These are phyloP conservation scores for Phytopythium cucurbitacearum DNA, from an alignment of 352 stramenopile species.

Conservation along the genomic window DNA sequence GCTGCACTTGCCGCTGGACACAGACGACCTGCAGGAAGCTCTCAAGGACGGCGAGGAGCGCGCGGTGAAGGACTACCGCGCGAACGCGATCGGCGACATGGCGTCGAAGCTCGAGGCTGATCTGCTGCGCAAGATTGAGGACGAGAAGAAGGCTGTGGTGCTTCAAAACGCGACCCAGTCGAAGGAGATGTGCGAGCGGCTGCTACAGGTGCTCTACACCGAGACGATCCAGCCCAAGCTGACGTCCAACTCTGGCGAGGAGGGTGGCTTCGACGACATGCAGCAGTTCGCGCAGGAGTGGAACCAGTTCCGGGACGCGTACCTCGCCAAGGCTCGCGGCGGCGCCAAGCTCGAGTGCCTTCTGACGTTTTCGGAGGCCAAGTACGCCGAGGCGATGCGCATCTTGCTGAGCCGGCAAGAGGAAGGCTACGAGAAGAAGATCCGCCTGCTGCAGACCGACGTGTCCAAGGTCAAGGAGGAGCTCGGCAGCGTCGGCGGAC, in stretches of 20 bases:
- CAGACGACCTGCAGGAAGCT: conserved; percentile 50
- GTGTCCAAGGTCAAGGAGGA: conserved; percentile 80
- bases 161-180: conserved; percentile 52
- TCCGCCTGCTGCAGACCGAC: conserved; percentile 67
- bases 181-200: conserved; percentile 75
- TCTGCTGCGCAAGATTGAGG: conserved; percentile 63
- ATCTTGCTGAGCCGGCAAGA: conserved; percentile 79
- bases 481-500: conserved; percentile 70
- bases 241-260: conserved; percentile 34
- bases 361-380: conserved; percentile 70
- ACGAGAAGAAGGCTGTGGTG: conserved; percentile 43
- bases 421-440: conserved; percentile 84
- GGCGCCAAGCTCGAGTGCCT: conserved; percentile 73
- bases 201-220: conserved; percentile 76
- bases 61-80: conserved; percentile 53
- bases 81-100: conserved; percentile 64
- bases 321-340: conserved; percentile 62
- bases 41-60: conserved; percentile 56
- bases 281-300: conserved; percentile 74
- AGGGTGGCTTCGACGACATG: conserved; percentile 70
- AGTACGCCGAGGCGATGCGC: conserved; percentile 80
- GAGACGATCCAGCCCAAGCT: conserved; percentile 81
- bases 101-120: conserved; percentile 59
- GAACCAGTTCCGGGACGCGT: conserved; percentile 67
- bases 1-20: conserved; percentile 63